Evolutionary conservation across 1,284 basidiomycete genomes (phyloP).

Genomic region (Lignosus rhinocerotis): DNA sequence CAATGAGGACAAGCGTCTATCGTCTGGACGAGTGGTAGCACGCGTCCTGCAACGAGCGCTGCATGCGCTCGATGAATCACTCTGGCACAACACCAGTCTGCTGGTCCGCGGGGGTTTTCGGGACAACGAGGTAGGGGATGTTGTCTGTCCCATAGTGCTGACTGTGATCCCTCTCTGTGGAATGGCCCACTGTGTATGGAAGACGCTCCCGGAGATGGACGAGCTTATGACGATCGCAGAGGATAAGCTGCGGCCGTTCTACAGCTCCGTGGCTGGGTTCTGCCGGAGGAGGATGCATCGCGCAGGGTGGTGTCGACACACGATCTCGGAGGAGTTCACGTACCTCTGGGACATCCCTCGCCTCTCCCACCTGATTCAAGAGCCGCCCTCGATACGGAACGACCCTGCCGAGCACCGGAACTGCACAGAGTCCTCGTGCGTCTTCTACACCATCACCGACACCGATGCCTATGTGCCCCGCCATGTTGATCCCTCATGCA

Average conservation of each 20-base stretch:
- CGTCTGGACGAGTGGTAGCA: constrained; percentile 7
- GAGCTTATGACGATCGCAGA: neutral
- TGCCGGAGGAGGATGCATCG: constrained; percentile 5
- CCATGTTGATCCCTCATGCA: constrained; percentile 10
- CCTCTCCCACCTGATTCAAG: constrained; percentile 5
- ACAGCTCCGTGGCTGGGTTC: neutral
- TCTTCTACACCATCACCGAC: constrained; percentile 5
- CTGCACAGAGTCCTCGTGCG: constrained; percentile 6
- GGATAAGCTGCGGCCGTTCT: constrained; percentile 3
- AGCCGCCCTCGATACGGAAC: constrained; percentile 1
- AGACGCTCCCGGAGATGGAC: constrained; percentile 1
- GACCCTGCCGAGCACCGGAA: constrained; percentile 2
- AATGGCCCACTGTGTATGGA: neutral
- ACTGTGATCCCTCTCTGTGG: constrained; percentile 5
- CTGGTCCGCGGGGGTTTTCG: constrained; percentile 1
- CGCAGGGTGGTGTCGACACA: constrained; percentile 14
- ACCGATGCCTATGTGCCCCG: neutral
- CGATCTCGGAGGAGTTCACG: neutral
- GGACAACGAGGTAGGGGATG: neutral
- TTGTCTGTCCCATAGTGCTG: constrained; percentile 9
- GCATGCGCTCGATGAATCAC: constrained; percentile 12
- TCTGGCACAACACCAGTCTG: neutral
- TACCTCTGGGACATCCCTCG: neutral
- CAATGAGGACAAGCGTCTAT: neutral
- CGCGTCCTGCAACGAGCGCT: constrained; percentile 2